Percentiles rank a stretch among this genome's conserved stretches.
Evolutionary conservation across 2,329 filamentous ascomycete species (phyloP).

Genomic region (Colletotrichum sp.): DNA sequence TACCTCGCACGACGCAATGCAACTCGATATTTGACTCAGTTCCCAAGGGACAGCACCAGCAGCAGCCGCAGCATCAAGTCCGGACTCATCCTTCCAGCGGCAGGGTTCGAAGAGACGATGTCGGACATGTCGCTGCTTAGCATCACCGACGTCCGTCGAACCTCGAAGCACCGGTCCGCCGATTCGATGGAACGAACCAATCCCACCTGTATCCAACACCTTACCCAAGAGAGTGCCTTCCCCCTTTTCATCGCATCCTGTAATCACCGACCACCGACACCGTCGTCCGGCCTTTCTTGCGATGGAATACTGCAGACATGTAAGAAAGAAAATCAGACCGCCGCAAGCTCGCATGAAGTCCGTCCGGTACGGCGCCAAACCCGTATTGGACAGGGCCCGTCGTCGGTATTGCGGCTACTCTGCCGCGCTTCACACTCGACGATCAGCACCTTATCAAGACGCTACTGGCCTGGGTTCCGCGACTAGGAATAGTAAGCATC

Average conservation of each 20-base stretch:
- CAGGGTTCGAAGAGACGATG: not conserved
- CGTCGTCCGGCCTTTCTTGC: not conserved
- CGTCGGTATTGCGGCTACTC: slow-evolving; percentile 1
- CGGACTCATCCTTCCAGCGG: not conserved
- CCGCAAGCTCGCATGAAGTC: not conserved
- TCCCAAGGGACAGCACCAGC: not conserved
- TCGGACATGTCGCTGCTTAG: slow-evolving; percentile 2
- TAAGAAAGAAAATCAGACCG: not conserved
- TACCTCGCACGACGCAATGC: not conserved
- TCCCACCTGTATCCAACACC: not conserved
- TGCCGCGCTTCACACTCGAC: not conserved
- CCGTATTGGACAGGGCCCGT: not conserved
- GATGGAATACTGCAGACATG: not conserved
- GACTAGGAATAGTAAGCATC: not conserved
- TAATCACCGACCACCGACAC: not conserved
- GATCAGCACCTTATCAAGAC: slow-evolving; percentile 5
- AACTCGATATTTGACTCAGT: not conserved
- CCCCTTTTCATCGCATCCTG: not conserved
- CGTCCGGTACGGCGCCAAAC: not conserved
- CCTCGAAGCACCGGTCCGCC: not conserved
- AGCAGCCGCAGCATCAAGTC: not conserved
- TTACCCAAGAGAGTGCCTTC: not conserved
- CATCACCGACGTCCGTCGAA: not conserved
- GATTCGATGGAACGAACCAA: not conserved
- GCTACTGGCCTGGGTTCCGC: not conserved